Percentiles rank a stretch among this genome's conserved stretches.
phyloP scores from a whole-genome alignment of 306 rosid species.

The Cucumis melo region DNA sequence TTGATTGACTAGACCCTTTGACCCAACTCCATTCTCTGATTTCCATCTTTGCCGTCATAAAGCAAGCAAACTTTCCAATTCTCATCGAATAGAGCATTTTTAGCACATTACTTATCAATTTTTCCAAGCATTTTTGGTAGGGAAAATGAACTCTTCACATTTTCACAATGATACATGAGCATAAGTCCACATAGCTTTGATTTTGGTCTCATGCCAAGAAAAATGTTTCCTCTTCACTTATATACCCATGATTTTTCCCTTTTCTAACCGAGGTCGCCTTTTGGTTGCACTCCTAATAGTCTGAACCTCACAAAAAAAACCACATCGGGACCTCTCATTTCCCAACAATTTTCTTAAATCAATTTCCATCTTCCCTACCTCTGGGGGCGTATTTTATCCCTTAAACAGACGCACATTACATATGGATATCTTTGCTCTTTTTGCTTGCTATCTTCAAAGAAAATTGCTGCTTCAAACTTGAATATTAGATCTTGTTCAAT shows the following conservation, averaged over 20 bases:
- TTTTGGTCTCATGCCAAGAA: neutral
- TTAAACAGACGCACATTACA: neutral
- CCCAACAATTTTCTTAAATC: neutral
- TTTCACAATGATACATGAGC: neutral
- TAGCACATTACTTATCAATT: neutral
- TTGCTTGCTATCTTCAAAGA: neutral
- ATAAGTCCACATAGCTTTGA: neutral
- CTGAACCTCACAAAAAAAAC: neutral
- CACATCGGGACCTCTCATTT: neutral
- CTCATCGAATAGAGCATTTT: neutral
- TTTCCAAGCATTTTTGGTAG: neutral
- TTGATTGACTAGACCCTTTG: neutral
- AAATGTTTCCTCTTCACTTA: neutral
- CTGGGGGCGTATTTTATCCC: neutral
- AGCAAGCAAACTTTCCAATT: neutral
- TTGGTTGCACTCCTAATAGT: neutral
- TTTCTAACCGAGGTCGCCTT: neutral
- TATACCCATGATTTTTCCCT: neutral
- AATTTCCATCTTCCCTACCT: neutral
- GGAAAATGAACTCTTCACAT: neutral
- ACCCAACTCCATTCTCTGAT: neutral
- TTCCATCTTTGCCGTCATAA: neutral
- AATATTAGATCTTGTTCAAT: neutral
- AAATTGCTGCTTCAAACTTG: neutral
- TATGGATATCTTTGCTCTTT: neutral